Conservation (phyloP, 2,329 filamentous ascomycete species). For the Drechslera avenae region DNA sequence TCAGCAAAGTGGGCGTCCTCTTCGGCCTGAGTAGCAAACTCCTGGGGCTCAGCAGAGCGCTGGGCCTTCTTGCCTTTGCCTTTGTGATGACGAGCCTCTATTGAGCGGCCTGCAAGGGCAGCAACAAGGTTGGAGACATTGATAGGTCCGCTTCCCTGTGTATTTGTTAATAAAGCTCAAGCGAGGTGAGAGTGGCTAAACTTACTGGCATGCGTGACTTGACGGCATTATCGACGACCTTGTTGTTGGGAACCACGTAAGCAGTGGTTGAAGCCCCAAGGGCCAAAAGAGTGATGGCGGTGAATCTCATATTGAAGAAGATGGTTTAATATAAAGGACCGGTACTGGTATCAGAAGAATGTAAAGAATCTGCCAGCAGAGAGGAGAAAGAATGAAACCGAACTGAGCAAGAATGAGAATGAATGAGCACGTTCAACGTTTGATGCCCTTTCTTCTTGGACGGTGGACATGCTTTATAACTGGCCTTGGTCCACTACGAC, state of each 20-base stretch:
- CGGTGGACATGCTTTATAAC: constrained; percentile 35
- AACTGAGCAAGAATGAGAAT: constrained; percentile 39
- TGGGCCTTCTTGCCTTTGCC: constrained; percentile 15
- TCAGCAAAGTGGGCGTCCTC: constrained; percentile 18
- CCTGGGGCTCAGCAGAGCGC: constrained; percentile 2
- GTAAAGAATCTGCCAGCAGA: constrained; percentile 39
- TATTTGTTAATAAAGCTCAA: constrained; percentile 11
- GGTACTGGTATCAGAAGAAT: constrained; percentile 17
- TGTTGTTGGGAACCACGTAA: constrained; percentile 39
- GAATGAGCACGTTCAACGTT: constrained; percentile 44
- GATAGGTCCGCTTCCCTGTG: constrained; percentile 32
- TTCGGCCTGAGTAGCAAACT: constrained; percentile 7
- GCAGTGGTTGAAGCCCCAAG: constrained; percentile 39
- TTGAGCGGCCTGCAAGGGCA: constrained; percentile 25
- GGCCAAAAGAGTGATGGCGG: constrained; percentile 37
- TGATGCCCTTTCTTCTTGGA: constrained; percentile 27
- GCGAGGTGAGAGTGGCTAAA: background rate
- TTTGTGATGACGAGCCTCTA: constrained; percentile 24
- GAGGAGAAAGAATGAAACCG: constrained; percentile 29
- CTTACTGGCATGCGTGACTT: constrained; percentile 37
- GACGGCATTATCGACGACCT: constrained; percentile 27
- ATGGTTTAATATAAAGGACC: constrained; percentile 4
- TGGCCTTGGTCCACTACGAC: constrained; percentile 9
- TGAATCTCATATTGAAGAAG: constrained; percentile 39
- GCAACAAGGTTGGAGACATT: constrained; percentile 27